Conservation (phyloP, 148 eudicot species). For the Arctostaphylos glauca region DNA sequence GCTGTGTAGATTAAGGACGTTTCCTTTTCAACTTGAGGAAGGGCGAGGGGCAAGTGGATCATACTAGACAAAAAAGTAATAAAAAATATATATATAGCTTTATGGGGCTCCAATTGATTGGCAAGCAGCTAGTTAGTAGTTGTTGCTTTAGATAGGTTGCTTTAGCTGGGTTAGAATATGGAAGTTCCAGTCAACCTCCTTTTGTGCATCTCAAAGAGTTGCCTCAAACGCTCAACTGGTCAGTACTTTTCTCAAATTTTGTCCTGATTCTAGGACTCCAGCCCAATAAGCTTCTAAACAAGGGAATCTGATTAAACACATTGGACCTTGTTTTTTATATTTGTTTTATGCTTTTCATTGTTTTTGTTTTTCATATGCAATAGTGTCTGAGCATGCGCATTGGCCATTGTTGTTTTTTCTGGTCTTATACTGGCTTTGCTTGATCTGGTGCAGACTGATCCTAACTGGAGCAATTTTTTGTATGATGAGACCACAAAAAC, state of each 20-base stretch:
- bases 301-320: neutral
- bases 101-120: neutral
- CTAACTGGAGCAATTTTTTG: slow-evolving; percentile 93
- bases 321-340: neutral
- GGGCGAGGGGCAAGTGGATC: too few species aligned
- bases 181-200: neutral
- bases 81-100: neutral
- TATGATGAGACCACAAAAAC: slow-evolving; percentile 55
- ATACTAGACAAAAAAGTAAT: too few species aligned
- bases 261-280: too few species aligned
- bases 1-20: neutral
- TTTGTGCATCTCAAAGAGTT: slow-evolving; percentile 9
- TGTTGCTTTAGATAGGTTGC: neutral
- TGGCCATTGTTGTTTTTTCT: neutral
- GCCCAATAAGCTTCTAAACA: too few species aligned
- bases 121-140: neutral
- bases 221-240: neutral
- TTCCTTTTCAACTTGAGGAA: too few species aligned
- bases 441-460: slow-evolving; percentile 79
- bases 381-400: neutral
- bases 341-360: neutral
- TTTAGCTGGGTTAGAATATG: neutral
- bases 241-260: too few species aligned
- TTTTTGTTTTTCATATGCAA: neutral
- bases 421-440: slow-evolving; percentile 12